Conservation (phyloP, 2,329 filamentous ascomycete genomes). For the Byssochlamys sp. region DNA sequence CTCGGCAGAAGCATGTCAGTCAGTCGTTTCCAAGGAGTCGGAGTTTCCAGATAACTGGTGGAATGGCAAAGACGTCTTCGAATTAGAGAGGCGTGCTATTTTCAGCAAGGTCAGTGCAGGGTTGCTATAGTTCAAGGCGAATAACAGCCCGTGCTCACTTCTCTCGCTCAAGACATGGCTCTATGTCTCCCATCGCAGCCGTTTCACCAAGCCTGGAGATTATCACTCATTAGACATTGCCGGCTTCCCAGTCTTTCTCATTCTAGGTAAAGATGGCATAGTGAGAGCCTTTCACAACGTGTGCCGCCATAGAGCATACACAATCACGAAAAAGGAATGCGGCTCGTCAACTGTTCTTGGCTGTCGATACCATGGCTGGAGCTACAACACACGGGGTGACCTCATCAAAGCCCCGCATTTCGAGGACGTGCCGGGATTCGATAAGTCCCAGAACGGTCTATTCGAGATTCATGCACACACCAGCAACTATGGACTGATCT, state of each 20-base stretch:
- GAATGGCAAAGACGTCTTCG: slow-evolving; percentile 35
- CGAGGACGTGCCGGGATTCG: slow-evolving; percentile 47
- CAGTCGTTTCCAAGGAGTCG: slow-evolving; percentile 28
- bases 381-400: slow-evolving; percentile 48
- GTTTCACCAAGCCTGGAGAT: slow-evolving; percentile 32
- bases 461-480: slow-evolving; percentile 28
- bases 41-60: slow-evolving; percentile 32
- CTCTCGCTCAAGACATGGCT: slow-evolving; percentile 23
- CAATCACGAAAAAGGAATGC: slow-evolving; percentile 44
- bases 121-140: neutral
- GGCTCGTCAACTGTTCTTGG: slow-evolving; percentile 46
- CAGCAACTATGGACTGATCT: slow-evolving; percentile 15
- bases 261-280: slow-evolving; percentile 40
- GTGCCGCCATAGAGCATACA: slow-evolving; percentile 53
- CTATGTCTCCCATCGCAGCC: slow-evolving; percentile 29
- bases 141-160: neutral
- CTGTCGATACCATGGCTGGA: slow-evolving; percentile 57
- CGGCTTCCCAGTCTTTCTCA: slow-evolving; percentile 49
- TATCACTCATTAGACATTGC: slow-evolving; percentile 49
- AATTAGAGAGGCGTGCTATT: slow-evolving; percentile 41
- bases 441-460: slow-evolving; percentile 47
- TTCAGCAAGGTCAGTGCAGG: slow-evolving; percentile 36
- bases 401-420: slow-evolving; percentile 54
- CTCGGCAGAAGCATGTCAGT: neutral
- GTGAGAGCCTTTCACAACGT: slow-evolving; percentile 56